phyloP scores from a whole-genome alignment of 805 yeast species.

The Wickerhamomyces alni region DNA sequence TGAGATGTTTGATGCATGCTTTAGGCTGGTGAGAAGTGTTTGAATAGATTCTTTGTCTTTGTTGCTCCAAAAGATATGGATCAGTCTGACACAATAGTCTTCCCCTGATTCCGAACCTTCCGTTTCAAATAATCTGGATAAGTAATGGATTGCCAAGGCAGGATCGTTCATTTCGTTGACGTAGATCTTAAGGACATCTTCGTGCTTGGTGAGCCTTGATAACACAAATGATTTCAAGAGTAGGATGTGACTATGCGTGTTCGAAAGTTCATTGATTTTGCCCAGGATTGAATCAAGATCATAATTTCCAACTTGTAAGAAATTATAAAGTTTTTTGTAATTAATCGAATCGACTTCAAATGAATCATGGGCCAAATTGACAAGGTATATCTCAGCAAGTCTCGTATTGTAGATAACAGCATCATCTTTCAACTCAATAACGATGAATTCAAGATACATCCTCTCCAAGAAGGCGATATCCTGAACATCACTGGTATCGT shows the following conservation, averaged over 20 bases:
- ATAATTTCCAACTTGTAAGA: slow-evolving; percentile 30
- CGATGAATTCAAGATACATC: slow-evolving; percentile 47
- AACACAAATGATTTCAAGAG: slow-evolving; percentile 53
- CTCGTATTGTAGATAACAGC: slow-evolving; percentile 35
- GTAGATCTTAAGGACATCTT: slow-evolving; percentile 55
- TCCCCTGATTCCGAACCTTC: slow-evolving; percentile 14
- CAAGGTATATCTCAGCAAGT: slow-evolving; percentile 40
- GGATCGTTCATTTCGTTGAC: slow-evolving; percentile 53
- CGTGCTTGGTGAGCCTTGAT: slow-evolving; percentile 53
- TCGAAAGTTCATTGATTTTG: slow-evolving; percentile 21
- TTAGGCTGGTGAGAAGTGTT: slow-evolving; percentile 25
- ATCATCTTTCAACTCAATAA: slow-evolving; percentile 33
- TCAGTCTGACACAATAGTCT: slow-evolving; percentile 29
- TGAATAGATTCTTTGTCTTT: slow-evolving; percentile 29
- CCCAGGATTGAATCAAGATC: slow-evolving; percentile 19
- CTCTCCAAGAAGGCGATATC: slow-evolving; percentile 31
- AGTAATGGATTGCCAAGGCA: slow-evolving; percentile 53
- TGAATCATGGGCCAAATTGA: slow-evolving; percentile 15
- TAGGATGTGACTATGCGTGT: slow-evolving; percentile 9
- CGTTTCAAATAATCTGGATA: slow-evolving; percentile 39
- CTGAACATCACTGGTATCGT: too few relatives aligned
- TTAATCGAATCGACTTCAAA: slow-evolving; percentile 6
- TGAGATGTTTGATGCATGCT: slow-evolving; percentile 26
- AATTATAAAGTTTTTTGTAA: slow-evolving; percentile 28
- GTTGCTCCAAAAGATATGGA: slow-evolving; percentile 34